phyloP scores from a whole-genome alignment of 108 stramenopile species.

The Cyclostephanos tholiformis region DNA sequence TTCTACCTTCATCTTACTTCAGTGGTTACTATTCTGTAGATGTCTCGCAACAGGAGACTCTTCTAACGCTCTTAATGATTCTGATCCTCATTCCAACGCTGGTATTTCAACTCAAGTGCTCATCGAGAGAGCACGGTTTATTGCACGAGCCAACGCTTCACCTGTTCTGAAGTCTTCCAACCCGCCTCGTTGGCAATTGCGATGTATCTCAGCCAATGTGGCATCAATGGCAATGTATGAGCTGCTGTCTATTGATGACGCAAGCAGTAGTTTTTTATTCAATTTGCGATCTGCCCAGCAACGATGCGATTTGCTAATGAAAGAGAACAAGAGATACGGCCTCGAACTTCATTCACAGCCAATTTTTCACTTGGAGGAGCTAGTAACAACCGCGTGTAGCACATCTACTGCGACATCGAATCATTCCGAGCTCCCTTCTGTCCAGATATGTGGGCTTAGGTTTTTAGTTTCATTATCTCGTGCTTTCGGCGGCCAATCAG shows the following conservation, averaged over 20 bases:
- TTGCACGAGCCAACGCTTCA: slow-evolving; percentile 44
- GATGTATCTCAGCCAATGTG: slow-evolving; percentile 50
- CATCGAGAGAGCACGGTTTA: slow-evolving; percentile 32
- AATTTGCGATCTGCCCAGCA: slow-evolving; percentile 50
- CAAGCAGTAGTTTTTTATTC: slow-evolving; percentile 46
- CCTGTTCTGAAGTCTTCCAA: slow-evolving; percentile 42
- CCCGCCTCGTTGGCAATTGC: slow-evolving; percentile 71
- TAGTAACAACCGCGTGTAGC: slow-evolving; percentile 63
- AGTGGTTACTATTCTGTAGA: slow-evolving; percentile 63
- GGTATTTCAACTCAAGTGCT: slow-evolving; percentile 42
- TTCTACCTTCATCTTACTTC: slow-evolving; percentile 42
- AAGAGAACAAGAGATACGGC: slow-evolving; percentile 2
- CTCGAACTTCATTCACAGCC: slow-evolving; percentile 38
- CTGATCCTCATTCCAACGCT: slow-evolving; percentile 19
- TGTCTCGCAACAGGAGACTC: slow-evolving; percentile 49
- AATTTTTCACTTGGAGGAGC: slow-evolving; percentile 60
- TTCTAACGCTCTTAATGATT: neutral
- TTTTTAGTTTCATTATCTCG: slow-evolving; percentile 54
- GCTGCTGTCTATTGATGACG: slow-evolving; percentile 29
- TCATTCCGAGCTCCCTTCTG: slow-evolving; percentile 67
- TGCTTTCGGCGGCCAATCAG: slow-evolving; percentile 65
- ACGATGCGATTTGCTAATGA: slow-evolving; percentile 37
- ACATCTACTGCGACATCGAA: slow-evolving; percentile 72
- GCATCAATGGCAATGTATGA: slow-evolving; percentile 46
- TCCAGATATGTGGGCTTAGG: slow-evolving; percentile 67